phyloP scores from a whole-genome alignment of 2,329 filamentous ascomycete species.

The Fusarium buxicola region DNA sequence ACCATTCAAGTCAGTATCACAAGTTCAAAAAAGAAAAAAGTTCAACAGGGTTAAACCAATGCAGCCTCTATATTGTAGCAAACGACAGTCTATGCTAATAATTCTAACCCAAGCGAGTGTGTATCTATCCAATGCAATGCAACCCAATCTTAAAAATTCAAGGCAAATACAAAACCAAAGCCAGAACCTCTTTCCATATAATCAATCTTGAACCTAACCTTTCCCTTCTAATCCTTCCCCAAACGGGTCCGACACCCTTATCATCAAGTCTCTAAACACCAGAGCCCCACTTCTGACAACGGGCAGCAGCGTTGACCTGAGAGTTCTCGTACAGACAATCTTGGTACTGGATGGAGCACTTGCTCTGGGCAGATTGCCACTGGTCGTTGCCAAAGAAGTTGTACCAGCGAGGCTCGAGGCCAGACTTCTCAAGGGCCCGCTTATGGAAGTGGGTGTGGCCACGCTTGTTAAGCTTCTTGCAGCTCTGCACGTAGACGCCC shows the following conservation, averaged over 20 bases:
- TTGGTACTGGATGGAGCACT: constrained; percentile 62
- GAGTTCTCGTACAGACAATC: constrained; percentile 61
- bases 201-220: neutral
- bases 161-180: constrained; percentile 10
- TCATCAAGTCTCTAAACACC: constrained; percentile 29
- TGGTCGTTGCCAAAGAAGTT: constrained; percentile 48
- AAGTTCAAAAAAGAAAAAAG: neutral
- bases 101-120: constrained; percentile 32
- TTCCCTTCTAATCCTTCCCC: constrained; percentile 8
- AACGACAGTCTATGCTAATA: constrained; percentile 32
- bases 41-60: constrained; percentile 15
- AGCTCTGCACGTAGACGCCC: constrained; percentile 62
- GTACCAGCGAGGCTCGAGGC: constrained; percentile 43
- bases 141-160: constrained; percentile 5
- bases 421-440: constrained; percentile 43
- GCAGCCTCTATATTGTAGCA: constrained; percentile 31
- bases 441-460: constrained; percentile 39
- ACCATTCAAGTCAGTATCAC: too few relatives aligned
- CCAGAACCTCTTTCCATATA: neutral
- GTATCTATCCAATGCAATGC: constrained; percentile 20
- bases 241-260: constrained; percentile 3
- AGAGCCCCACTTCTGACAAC: constrained; percentile 55
- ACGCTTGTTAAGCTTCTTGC: constrained; percentile 50
- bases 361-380: constrained; percentile 49
- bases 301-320: constrained; percentile 50